phyloP scores from a whole-genome alignment of 2,329 filamentous ascomycete genomes.

The Cladophialophora bantiana region DNA sequence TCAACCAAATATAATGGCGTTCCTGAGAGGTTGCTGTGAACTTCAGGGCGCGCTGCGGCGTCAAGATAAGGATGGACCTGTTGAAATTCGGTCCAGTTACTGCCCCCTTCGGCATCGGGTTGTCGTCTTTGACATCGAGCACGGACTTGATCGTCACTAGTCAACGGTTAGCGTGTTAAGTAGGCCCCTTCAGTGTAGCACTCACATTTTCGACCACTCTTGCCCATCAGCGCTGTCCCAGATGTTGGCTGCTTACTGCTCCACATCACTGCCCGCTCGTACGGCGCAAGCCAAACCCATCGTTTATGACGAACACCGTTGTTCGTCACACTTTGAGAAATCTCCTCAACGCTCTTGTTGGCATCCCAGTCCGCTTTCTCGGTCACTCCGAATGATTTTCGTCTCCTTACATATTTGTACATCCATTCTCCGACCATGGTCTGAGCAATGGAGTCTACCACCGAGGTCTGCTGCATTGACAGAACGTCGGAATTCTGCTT shows the following conservation, averaged over 20 bases:
- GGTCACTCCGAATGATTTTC: constrained; percentile 86
- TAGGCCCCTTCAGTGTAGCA: constrained; percentile 41
- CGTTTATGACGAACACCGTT: constrained; percentile 82
- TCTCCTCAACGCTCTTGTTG: constrained; percentile 68
- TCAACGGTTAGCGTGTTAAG: constrained; percentile 43
- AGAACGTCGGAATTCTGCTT: constrained; percentile 62
- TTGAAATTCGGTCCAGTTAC: constrained; percentile 69
- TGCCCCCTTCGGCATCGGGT: constrained; percentile 75
- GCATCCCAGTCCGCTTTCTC: constrained; percentile 63
- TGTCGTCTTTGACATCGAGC: constrained; percentile 94
- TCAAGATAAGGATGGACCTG: constrained; percentile 92
- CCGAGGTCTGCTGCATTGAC: constrained; percentile 72
- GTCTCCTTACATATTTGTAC: constrained; percentile 59
- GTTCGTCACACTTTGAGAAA: constrained; percentile 71
- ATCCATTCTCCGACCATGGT: constrained; percentile 91
- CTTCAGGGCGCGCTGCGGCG: constrained; percentile 90
- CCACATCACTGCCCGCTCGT: constrained; percentile 96
- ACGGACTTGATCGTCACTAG: constrained; percentile 94
- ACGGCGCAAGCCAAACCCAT: constrained; percentile 98
- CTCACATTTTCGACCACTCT: constrained; percentile 92
- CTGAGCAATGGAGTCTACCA: constrained; percentile 95
- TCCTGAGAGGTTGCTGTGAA: constrained; percentile 86
- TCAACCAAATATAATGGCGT: constrained; percentile 93
- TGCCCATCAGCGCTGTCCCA: constrained; percentile 87
- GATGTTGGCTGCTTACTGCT: constrained; percentile 95